Conservation (phyloP, 1,284 basidiomycete species). For the Pseudozyma hubeiensis region DNA sequence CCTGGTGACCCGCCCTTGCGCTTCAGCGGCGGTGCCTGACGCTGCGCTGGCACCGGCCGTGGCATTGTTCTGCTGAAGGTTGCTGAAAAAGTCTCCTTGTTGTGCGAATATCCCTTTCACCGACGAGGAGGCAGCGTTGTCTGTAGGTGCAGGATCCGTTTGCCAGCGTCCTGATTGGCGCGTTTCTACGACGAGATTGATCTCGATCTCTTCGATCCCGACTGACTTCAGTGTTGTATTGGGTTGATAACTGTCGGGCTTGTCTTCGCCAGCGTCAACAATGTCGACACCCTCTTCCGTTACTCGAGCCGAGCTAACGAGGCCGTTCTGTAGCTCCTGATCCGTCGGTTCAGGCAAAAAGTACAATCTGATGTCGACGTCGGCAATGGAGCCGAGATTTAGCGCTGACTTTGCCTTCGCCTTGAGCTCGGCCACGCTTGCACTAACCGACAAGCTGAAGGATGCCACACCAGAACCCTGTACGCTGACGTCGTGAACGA, state of each 20-base stretch:
- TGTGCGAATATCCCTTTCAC: constrained; percentile 53
- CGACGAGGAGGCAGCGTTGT: constrained; percentile 20
- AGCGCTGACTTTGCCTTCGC: constrained; percentile 49
- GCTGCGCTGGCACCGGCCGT: constrained; percentile 14
- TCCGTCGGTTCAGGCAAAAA: constrained; percentile 42
- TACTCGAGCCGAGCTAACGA: constrained; percentile 14
- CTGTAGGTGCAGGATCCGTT: constrained; percentile 40
- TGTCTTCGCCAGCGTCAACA: constrained; percentile 48
- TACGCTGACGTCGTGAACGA: constrained; percentile 56
- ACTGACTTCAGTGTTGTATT: constrained; percentile 37
- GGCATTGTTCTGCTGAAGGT: constrained; percentile 29
- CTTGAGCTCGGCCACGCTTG: constrained; percentile 54
- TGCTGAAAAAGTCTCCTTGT: constrained; percentile 54
- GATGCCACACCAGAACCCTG: constrained; percentile 57
- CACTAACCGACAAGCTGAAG: constrained; percentile 53
- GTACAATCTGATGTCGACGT: constrained; percentile 49
- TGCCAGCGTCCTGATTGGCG: constrained; percentile 58
- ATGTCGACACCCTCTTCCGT: constrained; percentile 55
- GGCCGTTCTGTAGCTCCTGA: constrained; percentile 24
- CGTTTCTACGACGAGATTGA: constrained; percentile 65
- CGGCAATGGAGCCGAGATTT: constrained; percentile 29
- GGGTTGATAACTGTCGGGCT: constrained; percentile 53
- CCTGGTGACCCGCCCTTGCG: constrained; percentile 53
- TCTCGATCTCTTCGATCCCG: constrained; percentile 63
- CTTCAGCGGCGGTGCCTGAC: constrained; percentile 8